Evolutionary conservation across 805 yeast genomes (phyloP), one percentile per base, ranked within the genome.

Genomic region (Teunomyces gatunensis): DNA sequence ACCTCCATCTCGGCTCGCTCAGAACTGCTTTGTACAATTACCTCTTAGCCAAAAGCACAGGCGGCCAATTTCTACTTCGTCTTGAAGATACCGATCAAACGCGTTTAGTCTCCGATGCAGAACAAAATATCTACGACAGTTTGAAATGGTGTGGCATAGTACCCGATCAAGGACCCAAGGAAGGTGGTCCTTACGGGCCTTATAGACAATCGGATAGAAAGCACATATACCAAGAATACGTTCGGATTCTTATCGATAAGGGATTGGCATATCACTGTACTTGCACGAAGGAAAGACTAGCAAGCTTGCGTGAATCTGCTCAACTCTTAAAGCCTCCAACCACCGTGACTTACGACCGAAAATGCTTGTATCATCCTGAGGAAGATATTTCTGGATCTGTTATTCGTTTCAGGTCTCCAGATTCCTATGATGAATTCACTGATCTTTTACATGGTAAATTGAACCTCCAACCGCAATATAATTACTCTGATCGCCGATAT

Each of bases 1-100:
- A 80, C 51, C 73, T 94, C n/a, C 99, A 94, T 63, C 63, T 94
- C 49, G 99, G 99, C 0, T 91, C 97, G 0, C 62, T 94, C 40
- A 71, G 99, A 63, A 94, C 99, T 0, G 98, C 98, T 0, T 66
- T 94, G 15, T 94, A 89, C 67, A 94, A 94, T 64, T 94, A 84
- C 58, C 65, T 94, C 13, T 68, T 88, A 12, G 98, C 99, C 0
- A 81, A 74, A 56, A 74, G 79, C 46, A 89, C 96, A 0, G 79
- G 80, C 0, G 99, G 99, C 0, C 78, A 80, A 56, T 94, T 94
- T 58, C 51, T 94, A 3, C 64, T 94, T 12, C 73, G 99, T 39
- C 64, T 94, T 15, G 99, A 94, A 62, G 99, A 94, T 58, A 94
- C 99, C 0, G 99, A 94, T 65, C 90, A 80, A 55, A 83, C 78